Percentiles rank a stretch among this genome's conserved stretches.
These are phyloP conservation scores for Penicillium pulvis DNA, from an alignment of 495 filamentous ascomycete genomes.

Conservation along the genomic window DNA sequence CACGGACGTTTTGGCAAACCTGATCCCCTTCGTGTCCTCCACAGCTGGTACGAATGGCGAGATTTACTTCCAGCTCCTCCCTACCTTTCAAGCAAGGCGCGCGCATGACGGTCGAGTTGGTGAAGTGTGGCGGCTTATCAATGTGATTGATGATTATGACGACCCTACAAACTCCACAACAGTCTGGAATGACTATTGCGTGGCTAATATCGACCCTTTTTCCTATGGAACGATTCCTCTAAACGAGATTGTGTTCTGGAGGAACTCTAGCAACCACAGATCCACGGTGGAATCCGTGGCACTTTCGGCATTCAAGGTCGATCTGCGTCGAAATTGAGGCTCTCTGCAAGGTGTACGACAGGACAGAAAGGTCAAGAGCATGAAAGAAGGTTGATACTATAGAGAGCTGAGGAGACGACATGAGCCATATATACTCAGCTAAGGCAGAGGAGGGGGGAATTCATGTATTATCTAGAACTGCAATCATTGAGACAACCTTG, in stretches of 20 bases:
- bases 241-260: conserved; percentile 12
- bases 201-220: conserved; percentile 8
- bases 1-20: conserved; percentile 4
- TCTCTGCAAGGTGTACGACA: background rate
- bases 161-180: conserved; percentile 8
- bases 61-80: conserved; percentile 10
- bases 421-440: too few relatives aligned
- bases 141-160: conserved; percentile 11
- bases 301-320: conserved; percentile 11
- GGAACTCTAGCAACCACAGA: background rate
- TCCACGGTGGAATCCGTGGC: conserved; percentile 7
- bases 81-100: conserved; percentile 2
- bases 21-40: conserved; percentile 6
- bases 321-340: conserved; percentile 1
- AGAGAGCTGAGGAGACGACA: too few relatives aligned
- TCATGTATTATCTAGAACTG: too few relatives aligned
- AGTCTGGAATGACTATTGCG: conserved; percentile 14
- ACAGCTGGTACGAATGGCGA: conserved; percentile 5
- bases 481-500: background rate
- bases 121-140: conserved; percentile 11
- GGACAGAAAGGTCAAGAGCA: too few relatives aligned
- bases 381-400: too few relatives aligned
- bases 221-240: conserved; percentile 10
- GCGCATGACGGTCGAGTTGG: background rate
- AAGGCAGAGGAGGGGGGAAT: too few relatives aligned